Conservation (phyloP, 108 stramenopile genomes). For the Skeletonema menzelii region DNA sequence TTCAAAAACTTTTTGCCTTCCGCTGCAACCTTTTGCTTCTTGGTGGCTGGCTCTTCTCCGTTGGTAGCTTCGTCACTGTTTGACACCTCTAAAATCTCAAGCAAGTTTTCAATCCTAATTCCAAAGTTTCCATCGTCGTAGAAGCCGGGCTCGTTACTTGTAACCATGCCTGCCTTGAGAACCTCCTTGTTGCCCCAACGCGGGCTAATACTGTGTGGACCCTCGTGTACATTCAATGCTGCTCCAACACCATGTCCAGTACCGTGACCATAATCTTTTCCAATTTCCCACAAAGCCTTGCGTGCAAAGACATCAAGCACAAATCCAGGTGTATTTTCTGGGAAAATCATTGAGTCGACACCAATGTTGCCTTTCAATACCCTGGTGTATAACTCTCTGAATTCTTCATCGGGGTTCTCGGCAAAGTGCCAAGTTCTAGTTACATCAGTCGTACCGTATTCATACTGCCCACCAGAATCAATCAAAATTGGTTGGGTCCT, state of each 20-base stretch:
- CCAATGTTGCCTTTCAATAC: slow-evolving; percentile 97
- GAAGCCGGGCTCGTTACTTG: slow-evolving; percentile 98
- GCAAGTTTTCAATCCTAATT: slow-evolving; percentile 93
- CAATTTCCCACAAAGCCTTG: slow-evolving; percentile 83
- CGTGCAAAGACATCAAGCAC: slow-evolving; percentile 96
- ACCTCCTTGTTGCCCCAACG: slow-evolving; percentile 72
- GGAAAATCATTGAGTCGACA: slow-evolving; percentile 89
- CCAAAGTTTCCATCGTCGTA: slow-evolving; percentile 95
- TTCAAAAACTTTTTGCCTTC: slow-evolving; percentile 72
- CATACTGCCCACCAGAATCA: slow-evolving; percentile 94
- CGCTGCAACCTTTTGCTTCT: slow-evolving; percentile 35
- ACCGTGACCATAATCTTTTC: slow-evolving; percentile 97
- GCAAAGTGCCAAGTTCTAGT: slow-evolving; percentile 98
- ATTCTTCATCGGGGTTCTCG: slow-evolving; percentile 64
- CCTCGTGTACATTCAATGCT: slow-evolving; percentile 97
- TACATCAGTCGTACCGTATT: slow-evolving; percentile 97
- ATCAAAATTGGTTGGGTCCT: slow-evolving; percentile 80
- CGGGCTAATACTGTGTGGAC: slow-evolving; percentile 82
- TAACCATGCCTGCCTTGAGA: slow-evolving; percentile 94
- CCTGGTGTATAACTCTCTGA: slow-evolving; percentile 84
- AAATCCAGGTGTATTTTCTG: slow-evolving; percentile 92
- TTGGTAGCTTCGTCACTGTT: slow-evolving; percentile 26
- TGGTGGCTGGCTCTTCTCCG: slow-evolving; percentile 24
- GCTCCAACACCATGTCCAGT: slow-evolving; percentile 99
- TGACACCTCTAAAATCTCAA: slow-evolving; percentile 68